Evolutionary conservation across 1,139 yeast genomes (phyloP), one percentile per base, ranked within the genome.

Genomic region (Hansenula anomala): DNA sequence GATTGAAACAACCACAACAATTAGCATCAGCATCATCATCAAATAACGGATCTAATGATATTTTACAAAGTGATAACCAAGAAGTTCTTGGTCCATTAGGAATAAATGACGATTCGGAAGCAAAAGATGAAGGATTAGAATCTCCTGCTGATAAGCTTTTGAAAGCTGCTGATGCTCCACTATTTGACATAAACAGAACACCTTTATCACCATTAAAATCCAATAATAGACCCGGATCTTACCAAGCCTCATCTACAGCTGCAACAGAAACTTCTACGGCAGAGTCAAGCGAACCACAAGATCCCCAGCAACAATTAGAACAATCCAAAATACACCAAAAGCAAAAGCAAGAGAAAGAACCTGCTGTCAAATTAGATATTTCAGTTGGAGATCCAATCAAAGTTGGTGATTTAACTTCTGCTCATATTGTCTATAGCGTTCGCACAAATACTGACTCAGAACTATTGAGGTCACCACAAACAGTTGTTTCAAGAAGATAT

Each of bases 351-450:
- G 37, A 41, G 14, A 41, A 44, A 20, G 44, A 51, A 35, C 56
- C 59, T 2, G 34, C 44, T 1, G 53, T 57, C 15, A 52, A 61
- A 31, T 73, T 86, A 47, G 79, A 75, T 6, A 82, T 90, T 31
- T 62, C 80, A 1, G 96, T 90, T 3, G 94, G 94, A 3, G 96
- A 92, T 59, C 97, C 97, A 1, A 75, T 80, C 56, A 89, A 87
- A 59, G 90, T 92, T 4, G 96, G 96, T 4, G 98, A 92, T 48
- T 64, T 90, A 37, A 80, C 97, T 0, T 77, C 81, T 30, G 87
- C 96, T 0, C 96, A 92, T 59, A 85, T 92, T 3, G 95, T 86
- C 9, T 92, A 92, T 61, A 75, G 87, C 3, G 87, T 92, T 22
- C 74, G 73, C 36, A 78, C 95, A 45, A 67, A 59, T 53, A 73